These are phyloP conservation scores for Epichloe festucae DNA, from an alignment of 2,329 filamentous ascomycete species.

Conservation along the genomic window DNA sequence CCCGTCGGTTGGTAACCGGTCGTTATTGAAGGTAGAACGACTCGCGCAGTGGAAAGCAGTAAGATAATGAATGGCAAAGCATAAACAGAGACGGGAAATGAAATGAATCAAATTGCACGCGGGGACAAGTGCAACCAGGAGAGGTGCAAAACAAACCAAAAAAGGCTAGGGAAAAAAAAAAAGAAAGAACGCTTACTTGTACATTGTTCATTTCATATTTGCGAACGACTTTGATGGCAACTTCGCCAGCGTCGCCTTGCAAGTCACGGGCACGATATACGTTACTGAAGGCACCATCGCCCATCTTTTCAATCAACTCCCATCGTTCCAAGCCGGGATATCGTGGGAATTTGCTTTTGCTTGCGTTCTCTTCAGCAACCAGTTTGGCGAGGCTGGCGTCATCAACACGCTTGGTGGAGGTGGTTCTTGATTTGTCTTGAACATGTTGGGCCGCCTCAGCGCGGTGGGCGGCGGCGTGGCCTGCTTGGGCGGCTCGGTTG, in stretches of 20 bases:
- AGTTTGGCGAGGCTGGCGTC: constrained; percentile 71
- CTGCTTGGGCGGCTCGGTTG: constrained; percentile 57
- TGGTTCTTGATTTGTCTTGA: constrained; percentile 12
- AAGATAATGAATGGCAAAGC: constrained; percentile 10
- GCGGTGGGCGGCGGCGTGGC: constrained; percentile 49
- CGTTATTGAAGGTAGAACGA: neutral
- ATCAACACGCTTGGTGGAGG: constrained; percentile 26
- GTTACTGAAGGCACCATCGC: constrained; percentile 96
- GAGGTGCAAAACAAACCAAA: constrained; percentile 4
- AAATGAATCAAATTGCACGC: constrained; percentile 1
- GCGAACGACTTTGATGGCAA: constrained; percentile 96
- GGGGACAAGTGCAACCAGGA: neutral
- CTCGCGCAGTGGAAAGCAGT: constrained; percentile 2
- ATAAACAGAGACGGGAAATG: constrained; percentile 11
- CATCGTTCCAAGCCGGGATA: constrained; percentile 44
- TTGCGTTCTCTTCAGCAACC: constrained; percentile 83
- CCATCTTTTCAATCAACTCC: constrained; percentile 91
- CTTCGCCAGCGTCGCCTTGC: constrained; percentile 59
- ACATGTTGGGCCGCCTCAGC: constrained; percentile 47
- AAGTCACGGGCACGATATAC: constrained; percentile 81
- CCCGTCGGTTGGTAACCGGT: constrained; percentile 40
- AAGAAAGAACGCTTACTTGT: constrained; percentile 60
- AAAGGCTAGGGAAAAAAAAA: neutral
- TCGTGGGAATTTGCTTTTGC: constrained; percentile 68
- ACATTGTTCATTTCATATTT: constrained; percentile 98